These are phyloP conservation scores for Globisporangium acanthophoron DNA, from an alignment of 352 stramenopile genomes.

Conservation along the genomic window DNA sequence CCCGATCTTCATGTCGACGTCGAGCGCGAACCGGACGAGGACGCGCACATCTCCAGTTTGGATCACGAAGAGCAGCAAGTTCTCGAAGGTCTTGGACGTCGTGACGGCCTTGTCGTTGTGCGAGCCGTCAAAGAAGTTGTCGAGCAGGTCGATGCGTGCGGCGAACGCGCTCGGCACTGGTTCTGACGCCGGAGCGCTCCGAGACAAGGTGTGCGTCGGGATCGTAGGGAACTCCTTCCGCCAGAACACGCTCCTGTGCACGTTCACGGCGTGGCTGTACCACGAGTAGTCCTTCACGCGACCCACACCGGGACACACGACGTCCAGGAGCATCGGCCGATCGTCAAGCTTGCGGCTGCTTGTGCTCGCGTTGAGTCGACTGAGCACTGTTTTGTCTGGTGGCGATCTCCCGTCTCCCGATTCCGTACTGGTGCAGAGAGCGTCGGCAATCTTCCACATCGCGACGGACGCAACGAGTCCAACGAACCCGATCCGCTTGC, in stretches of 20 bases:
- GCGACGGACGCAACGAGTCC: conserved; percentile 30
- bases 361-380: background rate
- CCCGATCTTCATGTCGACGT: conserved; percentile 29
- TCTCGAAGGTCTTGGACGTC: conserved; percentile 49
- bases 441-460: conserved; percentile 15
- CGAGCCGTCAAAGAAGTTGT: conserved; percentile 56
- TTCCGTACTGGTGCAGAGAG: too few species aligned
- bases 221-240: conserved; percentile 35
- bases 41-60: conserved; percentile 48
- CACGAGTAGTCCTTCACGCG: conserved; percentile 27
- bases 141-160: conserved; percentile 30
- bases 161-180: background rate
- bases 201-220: background rate
- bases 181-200: background rate
- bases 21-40: conserved; percentile 25
- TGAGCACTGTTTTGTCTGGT: background rate
- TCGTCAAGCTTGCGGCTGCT: background rate
- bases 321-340: conserved; percentile 7
- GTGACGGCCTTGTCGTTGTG: conserved; percentile 36
- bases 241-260: conserved; percentile 59
- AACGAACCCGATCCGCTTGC: conserved; percentile 42
- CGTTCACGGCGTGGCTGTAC: conserved; percentile 25
- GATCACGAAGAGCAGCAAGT: conserved; percentile 42
- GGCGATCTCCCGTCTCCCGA: background rate
- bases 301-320: conserved; percentile 23